Base-by-base conservation (phyloP, 495 filamentous ascomycete genomes). In the Penicillium robsamsonii region DNA sequence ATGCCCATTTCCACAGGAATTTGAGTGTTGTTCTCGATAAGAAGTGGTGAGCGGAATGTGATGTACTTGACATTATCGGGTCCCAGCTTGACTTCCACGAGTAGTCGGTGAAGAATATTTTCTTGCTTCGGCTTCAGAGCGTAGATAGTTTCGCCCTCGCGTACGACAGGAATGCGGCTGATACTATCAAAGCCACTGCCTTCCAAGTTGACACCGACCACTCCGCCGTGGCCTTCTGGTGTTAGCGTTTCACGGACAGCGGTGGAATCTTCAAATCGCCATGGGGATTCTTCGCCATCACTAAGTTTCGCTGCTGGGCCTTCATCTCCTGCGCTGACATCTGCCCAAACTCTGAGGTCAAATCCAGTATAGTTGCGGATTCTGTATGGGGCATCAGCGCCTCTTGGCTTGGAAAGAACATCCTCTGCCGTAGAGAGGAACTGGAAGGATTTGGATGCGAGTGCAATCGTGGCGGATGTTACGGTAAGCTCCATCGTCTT, bases 341-440 rank as follows among this genome's bases (percentile, higher is more conserved):
- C 89, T 46, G 91, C 86, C 83, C 91, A 89, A 9, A 98, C 80
- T 59, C 87, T 80, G 24, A 96, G 78, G 57, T 92, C 86, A 64
- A 97, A 97, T 6, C 94, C 94, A 6, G 94, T 97, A 65, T 97
- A 88, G 60, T 98, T 98, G 46, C 90, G 87, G 52, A 98, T 92
- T 53, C 88, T 80, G 70, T 96, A 98, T 2, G 94, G 94, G 2
- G 92, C 89, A 73, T 97, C 95, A 27, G 84, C 85, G 5, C 92
- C 91, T 65, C 94, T 83, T 31, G 95, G 94, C 66, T 97, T 98
- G 31, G 89, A 92, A 15, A 97, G 79, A 3, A 98, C 89, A 73
- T 98, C 94, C 56, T 97, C 88, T 44, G 96, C 89, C 20, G 88
- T 87, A 0, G 84, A 86, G 37, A 98, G 81, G 75, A 96, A 97